Base-by-base conservation (phyloP, 345 rosid species). In the Crucihimalaya himalaica region DNA sequence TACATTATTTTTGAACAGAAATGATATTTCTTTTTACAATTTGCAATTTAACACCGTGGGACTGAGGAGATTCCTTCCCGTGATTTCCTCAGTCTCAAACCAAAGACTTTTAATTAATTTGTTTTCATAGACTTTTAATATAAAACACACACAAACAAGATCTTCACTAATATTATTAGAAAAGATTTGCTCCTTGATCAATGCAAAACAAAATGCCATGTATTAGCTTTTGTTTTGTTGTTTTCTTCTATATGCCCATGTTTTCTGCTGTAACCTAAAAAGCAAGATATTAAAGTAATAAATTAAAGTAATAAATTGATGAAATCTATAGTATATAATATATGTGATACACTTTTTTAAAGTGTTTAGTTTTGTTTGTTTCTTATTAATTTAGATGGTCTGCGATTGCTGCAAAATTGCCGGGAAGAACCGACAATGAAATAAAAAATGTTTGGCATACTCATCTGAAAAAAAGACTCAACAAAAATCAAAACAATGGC, bases 371-470 rank as follows among this genome's bases (percentile, higher is more conserved):
- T 46, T 61, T 63, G 45, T 53, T 52, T 51, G 66, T 71, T 79
- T 72, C 12, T 72, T 29, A 52, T 48, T 42, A 42, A 13, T 50
- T 25, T 84, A 91, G 97, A 72, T 91, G 97, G 97, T 88, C 97
- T 28, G 86, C 95, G 25, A 91, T 91, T 29, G 97, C 97, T 57
- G 92, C 92, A 25, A 80, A 67, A 50, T 78, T 91, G 54, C 97
- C 92, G 6, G 97, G 95, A 72, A 65, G 97, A 40, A 91, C 97
- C 1, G 97, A 91, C 87, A 91, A 91, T 11, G 93, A 88, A 78
- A 90, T 90, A 11, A 90, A 90, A 75, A 90, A 90, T 28, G 91
- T 88, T 20, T 91, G 97, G 97, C 88, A 91, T 58, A 91, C 92
- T 62, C 89, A 87, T 74, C 73, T 91, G 77, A 91, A 88, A 76